Conservation (phyloP, 495 filamentous ascomycete species). For the Friedmanniomyces endolithicus region DNA sequence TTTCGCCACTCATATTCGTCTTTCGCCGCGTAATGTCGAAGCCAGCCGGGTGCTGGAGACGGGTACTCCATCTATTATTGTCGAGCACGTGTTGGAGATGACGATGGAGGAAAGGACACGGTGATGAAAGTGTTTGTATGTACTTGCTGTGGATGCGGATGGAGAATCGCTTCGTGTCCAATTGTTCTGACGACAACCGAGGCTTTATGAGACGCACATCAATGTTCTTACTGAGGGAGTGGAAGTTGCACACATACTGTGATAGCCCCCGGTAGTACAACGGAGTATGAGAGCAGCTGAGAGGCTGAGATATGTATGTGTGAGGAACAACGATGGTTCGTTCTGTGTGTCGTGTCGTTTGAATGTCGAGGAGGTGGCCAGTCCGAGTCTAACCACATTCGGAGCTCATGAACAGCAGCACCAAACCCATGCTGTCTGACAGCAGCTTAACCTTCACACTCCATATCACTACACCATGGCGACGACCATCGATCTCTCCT, state of each 20-base stretch:
- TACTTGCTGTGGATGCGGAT: background rate
- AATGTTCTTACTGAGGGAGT: background rate
- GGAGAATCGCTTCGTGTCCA: background rate
- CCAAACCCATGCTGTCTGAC: too few species aligned
- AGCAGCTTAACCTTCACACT: too few species aligned
- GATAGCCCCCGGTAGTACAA: background rate
- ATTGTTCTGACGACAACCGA: background rate
- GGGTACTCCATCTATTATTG: background rate
- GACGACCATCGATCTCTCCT: conserved; percentile 31
- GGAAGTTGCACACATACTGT: background rate
- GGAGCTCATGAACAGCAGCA: too few species aligned
- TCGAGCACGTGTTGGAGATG: background rate
- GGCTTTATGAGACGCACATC: background rate
- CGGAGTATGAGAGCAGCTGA: too few species aligned
- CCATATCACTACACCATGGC: conserved; percentile 1
- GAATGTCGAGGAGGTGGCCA: too few species aligned
- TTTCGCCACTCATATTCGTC: conserved; percentile 18
- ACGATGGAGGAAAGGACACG: background rate
- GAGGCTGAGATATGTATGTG: too few species aligned
- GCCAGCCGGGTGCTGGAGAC: conserved; percentile 11
- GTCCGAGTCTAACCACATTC: too few species aligned
- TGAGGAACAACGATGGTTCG: too few species aligned
- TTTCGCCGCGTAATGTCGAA: conserved; percentile 16
- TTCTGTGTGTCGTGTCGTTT: too few species aligned
- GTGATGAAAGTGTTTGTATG: background rate